Evolutionary conservation across 148 eudicot genomes (phyloP).

Genomic region (Chenopodium album): DNA sequence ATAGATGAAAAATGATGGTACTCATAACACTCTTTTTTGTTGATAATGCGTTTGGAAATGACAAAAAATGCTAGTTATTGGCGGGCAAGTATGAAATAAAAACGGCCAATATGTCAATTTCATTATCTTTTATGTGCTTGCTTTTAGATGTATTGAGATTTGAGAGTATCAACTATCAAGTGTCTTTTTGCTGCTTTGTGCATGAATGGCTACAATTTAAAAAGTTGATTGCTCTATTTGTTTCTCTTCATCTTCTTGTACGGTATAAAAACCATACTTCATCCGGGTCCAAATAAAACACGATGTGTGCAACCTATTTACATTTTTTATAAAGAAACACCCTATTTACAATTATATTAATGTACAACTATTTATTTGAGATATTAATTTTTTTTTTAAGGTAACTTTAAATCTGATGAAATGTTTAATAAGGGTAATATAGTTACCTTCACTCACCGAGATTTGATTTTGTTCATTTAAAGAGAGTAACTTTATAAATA

Average conservation of each 20-base stretch:
- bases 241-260: neutral
- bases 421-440: no score
- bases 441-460: no score
- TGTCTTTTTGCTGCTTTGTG: constrained; percentile 16
- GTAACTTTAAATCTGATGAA: no score
- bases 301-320: no score
- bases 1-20: neutral
- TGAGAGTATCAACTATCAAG: neutral
- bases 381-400: no score
- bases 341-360: no score
- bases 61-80: constrained; percentile 7
- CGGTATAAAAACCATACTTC: no score
- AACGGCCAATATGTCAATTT: constrained; percentile 8
- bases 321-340: no score
- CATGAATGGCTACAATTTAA: neutral
- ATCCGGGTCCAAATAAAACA: no score
- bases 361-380: no score
- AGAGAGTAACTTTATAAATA: no score
- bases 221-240: neutral
- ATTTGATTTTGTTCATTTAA: no score
- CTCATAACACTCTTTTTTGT: neutral
- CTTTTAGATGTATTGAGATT: neutral
- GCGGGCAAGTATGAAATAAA: constrained; percentile 3
- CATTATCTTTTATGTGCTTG: neutral
- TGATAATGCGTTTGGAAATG: constrained; percentile 3